These are phyloP conservation scores for Huntiella omanensis DNA, from an alignment of 2,329 filamentous ascomycete species.

Conservation along the genomic window DNA sequence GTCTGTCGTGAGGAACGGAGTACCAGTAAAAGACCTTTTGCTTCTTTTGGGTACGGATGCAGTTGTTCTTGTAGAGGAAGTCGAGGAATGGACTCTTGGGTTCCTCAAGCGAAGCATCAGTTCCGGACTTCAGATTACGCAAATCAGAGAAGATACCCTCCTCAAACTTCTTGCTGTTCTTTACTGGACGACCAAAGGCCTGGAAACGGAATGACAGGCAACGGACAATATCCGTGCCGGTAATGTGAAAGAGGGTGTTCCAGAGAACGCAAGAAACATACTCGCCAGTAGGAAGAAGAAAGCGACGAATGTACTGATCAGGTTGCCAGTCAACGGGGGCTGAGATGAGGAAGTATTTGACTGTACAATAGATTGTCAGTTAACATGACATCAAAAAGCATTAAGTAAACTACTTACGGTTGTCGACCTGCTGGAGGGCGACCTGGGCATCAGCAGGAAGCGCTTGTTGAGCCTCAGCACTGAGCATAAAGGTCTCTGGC, in stretches of 20 bases:
- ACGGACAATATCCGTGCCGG: slow-evolving; percentile 94
- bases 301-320: slow-evolving; percentile 91
- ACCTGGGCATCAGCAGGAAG: slow-evolving; percentile 93
- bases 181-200: slow-evolving; percentile 92
- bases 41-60: slow-evolving; percentile 98
- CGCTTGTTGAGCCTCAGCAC: slow-evolving; percentile 89
- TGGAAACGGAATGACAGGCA: slow-evolving; percentile 97
- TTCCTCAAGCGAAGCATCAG: slow-evolving; percentile 93
- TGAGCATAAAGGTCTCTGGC: slow-evolving; percentile 97
- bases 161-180: slow-evolving; percentile 99
- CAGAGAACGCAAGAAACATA: slow-evolving; percentile 97
- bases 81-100: slow-evolving; percentile 97
- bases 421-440: slow-evolving; percentile 94
- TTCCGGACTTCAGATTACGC: slow-evolving; percentile 94
- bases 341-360: slow-evolving; percentile 99
- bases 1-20: slow-evolving; percentile 89
- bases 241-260: slow-evolving; percentile 99
- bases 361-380: slow-evolving; percentile 27
- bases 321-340: slow-evolving; percentile 94
- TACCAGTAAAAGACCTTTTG: slow-evolving; percentile 99
- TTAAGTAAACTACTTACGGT: slow-evolving; percentile 41
- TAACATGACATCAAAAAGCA: background rate
- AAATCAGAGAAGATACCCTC: slow-evolving; percentile 98
- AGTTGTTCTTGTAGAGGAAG: slow-evolving; percentile 99
- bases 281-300: slow-evolving; percentile 89